A percentile compares a stretch with the other conserved stretches of the same genome.
These are phyloP conservation scores for Phytophthora litchii DNA, from an alignment of 352 stramenopile genomes.

Conservation along the genomic window DNA sequence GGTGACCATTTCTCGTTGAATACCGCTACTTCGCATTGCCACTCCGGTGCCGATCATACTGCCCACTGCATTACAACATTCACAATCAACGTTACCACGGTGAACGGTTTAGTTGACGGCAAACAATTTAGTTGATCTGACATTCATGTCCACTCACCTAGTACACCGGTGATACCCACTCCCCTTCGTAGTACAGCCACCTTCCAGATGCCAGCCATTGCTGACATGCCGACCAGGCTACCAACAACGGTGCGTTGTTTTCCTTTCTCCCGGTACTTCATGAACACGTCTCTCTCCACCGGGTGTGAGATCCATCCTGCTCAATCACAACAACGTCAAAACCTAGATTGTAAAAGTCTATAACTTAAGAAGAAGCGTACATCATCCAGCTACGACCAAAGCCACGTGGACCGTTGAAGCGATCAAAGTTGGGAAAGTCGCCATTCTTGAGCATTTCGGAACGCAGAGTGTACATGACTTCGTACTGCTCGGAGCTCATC, in stretches of 20 bases:
- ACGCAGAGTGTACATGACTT: conserved; percentile 16
- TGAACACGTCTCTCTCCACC: conserved; percentile 22
- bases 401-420: background rate
- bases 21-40: conserved; percentile 2
- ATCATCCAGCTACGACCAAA: conserved; percentile 3
- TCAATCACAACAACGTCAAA: no score
- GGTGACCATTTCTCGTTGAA: conserved; percentile 12
- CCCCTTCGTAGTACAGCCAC: conserved; percentile 7
- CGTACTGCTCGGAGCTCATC: conserved; percentile 9
- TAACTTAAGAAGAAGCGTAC: background rate
- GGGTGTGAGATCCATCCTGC: conserved; percentile 7
- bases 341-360: no score
- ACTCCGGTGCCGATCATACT: conserved; percentile 11
- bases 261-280: conserved; percentile 15
- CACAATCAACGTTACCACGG: background rate
- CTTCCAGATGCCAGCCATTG: conserved; percentile 29
- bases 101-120: background rate
- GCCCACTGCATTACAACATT: conserved; percentile 6
- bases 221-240: conserved; percentile 8
- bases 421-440: background rate
- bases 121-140: no score
- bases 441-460: conserved; percentile 11
- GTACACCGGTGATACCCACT: conserved; percentile 17
- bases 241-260: conserved; percentile 11
- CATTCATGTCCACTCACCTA: conserved; percentile 9